These are phyloP conservation scores for Saturnispora ahearnii DNA, from an alignment of 805 yeast species.

Conservation along the genomic window DNA sequence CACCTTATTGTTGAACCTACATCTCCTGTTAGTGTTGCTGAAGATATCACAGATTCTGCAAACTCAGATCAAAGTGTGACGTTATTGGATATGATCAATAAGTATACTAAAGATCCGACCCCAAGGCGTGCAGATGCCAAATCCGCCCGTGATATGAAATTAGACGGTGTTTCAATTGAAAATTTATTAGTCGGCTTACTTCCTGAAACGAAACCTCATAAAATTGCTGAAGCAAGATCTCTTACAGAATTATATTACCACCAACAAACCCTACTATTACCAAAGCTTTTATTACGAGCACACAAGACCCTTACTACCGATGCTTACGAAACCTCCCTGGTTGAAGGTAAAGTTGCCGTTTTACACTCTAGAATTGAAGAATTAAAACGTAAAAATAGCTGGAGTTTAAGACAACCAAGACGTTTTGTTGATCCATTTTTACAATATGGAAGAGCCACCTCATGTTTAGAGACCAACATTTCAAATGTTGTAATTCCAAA, in stretches of 20 bases:
- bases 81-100: conserved; percentile 21
- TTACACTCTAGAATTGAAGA: conserved; percentile 88
- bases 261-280: conserved; percentile 80
- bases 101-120: conserved; percentile 17
- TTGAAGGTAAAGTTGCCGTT: conserved; percentile 88
- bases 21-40: not conserved
- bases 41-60: too few relatives aligned
- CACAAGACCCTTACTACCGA: conserved; percentile 84
- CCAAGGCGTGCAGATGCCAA: conserved; percentile 24
- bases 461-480: not conserved
- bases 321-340: conserved; percentile 70
- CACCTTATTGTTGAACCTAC: not conserved
- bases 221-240: conserved; percentile 50
- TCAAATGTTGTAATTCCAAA: conserved; percentile 21
- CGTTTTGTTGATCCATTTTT: conserved; percentile 59
- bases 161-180: conserved; percentile 33
- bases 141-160: conserved; percentile 26
- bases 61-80: not conserved
- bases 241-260: conserved; percentile 79
- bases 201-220: conserved; percentile 45
- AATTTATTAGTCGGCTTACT: conserved; percentile 38
- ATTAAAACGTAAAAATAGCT: conserved; percentile 72
- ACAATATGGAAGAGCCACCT: conserved; percentile 18
- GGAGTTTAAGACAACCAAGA: conserved; percentile 86
- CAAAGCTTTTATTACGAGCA: conserved; percentile 71